Percentiles rank a stretch among this genome's conserved stretches.
Conservation (phyloP, 2,329 filamentous ascomycete species). For the Microcyclosporella mali region DNA sequence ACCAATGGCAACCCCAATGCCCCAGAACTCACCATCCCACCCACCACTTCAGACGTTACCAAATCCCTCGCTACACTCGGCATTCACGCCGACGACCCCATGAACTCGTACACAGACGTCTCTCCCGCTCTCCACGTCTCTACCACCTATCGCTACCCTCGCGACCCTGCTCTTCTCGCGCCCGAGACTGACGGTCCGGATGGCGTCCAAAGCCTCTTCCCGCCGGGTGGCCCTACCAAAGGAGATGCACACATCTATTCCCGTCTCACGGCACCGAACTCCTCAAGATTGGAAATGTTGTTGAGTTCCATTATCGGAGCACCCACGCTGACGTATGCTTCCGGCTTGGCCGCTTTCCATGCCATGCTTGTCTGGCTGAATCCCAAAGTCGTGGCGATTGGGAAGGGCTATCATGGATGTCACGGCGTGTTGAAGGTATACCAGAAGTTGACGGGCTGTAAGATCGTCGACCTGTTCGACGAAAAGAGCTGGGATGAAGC, state of each 20-base stretch:
- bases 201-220: constrained; percentile 16
- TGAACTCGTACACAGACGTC: constrained; percentile 54
- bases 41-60: constrained; percentile 4
- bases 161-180: constrained; percentile 60
- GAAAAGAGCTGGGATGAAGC: constrained; percentile 49
- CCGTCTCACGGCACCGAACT: constrained; percentile 68
- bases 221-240: constrained; percentile 37
- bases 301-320: constrained; percentile 67
- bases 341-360: constrained; percentile 82
- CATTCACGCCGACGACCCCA: constrained; percentile 33
- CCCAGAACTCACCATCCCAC: constrained; percentile 2
- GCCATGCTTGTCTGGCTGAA: constrained; percentile 78
- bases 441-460: constrained; percentile 66
- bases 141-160: constrained; percentile 79
- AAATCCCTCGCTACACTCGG: constrained; percentile 28
- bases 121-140: constrained; percentile 86
- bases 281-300: constrained; percentile 76
- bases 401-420: constrained; percentile 86
- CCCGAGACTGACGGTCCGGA: constrained; percentile 24
- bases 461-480: constrained; percentile 60
- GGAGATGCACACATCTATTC: constrained; percentile 74
- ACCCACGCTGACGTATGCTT: constrained; percentile 69
- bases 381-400: constrained; percentile 75
- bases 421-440: constrained; percentile 75
- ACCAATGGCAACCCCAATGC: constrained; percentile 16